Base-by-base conservation (phyloP, 257 asterid species). In the Ophiorrhiza pumila region DNA sequence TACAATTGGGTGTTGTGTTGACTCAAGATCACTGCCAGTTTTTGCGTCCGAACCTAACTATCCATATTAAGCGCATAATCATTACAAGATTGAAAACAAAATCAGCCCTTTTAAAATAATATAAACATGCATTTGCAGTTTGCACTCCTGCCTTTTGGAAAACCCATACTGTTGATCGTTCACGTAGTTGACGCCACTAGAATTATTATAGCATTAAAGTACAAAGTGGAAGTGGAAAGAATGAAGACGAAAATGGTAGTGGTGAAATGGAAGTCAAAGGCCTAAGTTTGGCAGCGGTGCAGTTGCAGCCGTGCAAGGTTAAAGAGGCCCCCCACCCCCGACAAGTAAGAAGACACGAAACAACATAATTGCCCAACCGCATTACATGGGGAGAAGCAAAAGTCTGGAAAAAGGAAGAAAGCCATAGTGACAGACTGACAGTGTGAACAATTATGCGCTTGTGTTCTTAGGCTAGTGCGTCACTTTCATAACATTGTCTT, bases 311-410 rank as follows among this genome's bases (percentile, higher is more conserved):
- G 41, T 29, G 18, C 20, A 1, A 31, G 20, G 50, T 10, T 8
- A n/a, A n/a, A n/a, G 45, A 63, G 47, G 68, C 14, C 68, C 47
- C 47, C 50, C 25, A 39, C 14, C 13, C 23, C n/a, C n/a, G n/a
- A n/a, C n/a, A n/a, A n/a, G n/a, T 1, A 59, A 61, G 46, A 17
- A 34, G 12, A 20, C 67, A 59, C 42, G 32, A 42, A 52, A 50
- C 71, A 53, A 14, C 58, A 73, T 62, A 15, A 79, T 74, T 74
- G 82, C 66, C 65, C 47, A 43, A 70, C 76, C 77, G 52, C 79
- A 74, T 79, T 64, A 50, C 43, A 29, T 37, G 65, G 75, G 60
- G 35, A 45, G 64, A 64, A 31, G 47, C 25, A 62, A 78, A 78
- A 31, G 67, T 35, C 56, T 69, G 69, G 49, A 55, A 50, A 62